Evolutionary conservation across 2,329 filamentous ascomycete species (phyloP).

Genomic region (Pseudohalonectria lignicola): DNA sequence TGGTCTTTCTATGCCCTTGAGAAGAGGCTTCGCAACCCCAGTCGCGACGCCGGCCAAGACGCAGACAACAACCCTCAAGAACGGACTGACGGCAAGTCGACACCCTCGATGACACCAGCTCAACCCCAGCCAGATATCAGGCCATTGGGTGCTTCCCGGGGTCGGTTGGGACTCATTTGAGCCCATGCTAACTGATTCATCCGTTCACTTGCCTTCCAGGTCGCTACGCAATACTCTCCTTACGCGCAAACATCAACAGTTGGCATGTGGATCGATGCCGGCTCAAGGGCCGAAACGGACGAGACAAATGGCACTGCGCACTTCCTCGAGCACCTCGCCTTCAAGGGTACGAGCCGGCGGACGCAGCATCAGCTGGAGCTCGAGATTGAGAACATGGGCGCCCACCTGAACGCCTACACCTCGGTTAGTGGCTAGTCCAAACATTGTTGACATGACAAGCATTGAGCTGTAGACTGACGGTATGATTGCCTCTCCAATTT

Average conservation of each 20-base stretch:
- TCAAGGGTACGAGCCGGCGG: constrained; percentile 96
- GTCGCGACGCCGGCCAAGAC: constrained; percentile 64
- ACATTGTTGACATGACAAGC: too few species aligned
- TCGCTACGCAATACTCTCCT: constrained; percentile 95
- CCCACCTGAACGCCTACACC: constrained; percentile 98
- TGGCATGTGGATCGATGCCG: constrained; percentile 98
- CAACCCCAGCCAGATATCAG: too few species aligned
- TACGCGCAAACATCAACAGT: constrained; percentile 98
- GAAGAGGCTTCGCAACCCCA: constrained; percentile 83
- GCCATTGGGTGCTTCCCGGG: too few species aligned
- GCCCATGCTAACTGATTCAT: too few species aligned
- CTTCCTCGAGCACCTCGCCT: constrained; percentile 98
- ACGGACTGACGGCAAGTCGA: constrained; percentile 78
- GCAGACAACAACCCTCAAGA: constrained; percentile 91
- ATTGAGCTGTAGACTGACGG: too few species aligned
- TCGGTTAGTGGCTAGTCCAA: too few species aligned
- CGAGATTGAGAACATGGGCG: constrained; percentile 99
- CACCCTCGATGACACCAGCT: too few species aligned
- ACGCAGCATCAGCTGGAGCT: constrained; percentile 96
- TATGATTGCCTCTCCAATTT: too few species aligned
- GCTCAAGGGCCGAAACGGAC: constrained; percentile 93
- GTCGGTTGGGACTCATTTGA: too few species aligned
- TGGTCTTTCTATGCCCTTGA: constrained; percentile 69
- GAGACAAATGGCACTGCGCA: constrained; percentile 98
- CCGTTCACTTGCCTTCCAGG: constrained; percentile 51